These are phyloP conservation scores for Rhizoclosmatium globosum DNA, from an alignment of 192 early-diverging fungal species.

Conservation along the genomic window DNA sequence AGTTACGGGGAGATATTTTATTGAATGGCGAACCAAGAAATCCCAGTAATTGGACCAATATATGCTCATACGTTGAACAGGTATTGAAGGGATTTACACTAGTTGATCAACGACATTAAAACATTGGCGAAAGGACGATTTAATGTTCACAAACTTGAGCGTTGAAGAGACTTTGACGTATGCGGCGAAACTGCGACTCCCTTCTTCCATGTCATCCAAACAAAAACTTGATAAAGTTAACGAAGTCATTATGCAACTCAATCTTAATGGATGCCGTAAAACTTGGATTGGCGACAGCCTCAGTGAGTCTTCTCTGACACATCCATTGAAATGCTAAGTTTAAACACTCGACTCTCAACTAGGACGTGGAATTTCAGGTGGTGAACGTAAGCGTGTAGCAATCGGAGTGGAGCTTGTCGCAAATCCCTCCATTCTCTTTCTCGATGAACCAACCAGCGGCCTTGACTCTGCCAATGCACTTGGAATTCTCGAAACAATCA, in stretches of 20 bases:
- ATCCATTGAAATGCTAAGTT: neutral
- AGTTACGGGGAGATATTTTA: slow-evolving; percentile 36
- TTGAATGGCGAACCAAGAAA: slow-evolving; percentile 31
- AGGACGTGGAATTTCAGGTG: slow-evolving; percentile 59
- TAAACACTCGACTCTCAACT: neutral
- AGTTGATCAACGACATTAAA: no score
- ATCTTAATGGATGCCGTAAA: slow-evolving; percentile 60
- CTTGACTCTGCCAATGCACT: slow-evolving; percentile 71
- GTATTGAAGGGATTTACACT: neutral
- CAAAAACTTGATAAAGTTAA: slow-evolving; percentile 63
- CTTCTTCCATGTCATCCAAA: slow-evolving; percentile 43
- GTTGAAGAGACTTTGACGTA: slow-evolving; percentile 76
- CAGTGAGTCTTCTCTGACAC: slow-evolving; percentile 32
- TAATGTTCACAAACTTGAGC: slow-evolving; percentile 53
- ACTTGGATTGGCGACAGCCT: slow-evolving; percentile 57
- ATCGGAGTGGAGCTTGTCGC: slow-evolving; percentile 53
- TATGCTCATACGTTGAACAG: slow-evolving; percentile 51
- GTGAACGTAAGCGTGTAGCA: slow-evolving; percentile 52
- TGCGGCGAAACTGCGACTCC: slow-evolving; percentile 71
- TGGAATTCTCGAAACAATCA: slow-evolving; percentile 65
- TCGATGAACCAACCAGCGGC: slow-evolving; percentile 56
- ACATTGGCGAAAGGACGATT: slow-evolving; percentile 19
- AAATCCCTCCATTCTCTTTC: slow-evolving; percentile 35
- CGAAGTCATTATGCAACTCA: slow-evolving; percentile 64
- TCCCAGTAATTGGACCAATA: slow-evolving; percentile 26